A percentile compares a stretch with the other conserved stretches of the same genome.
These are phyloP conservation scores for Hemileccinum rubropunctum DNA, from an alignment of 768 basidiomycete species.

Conservation along the genomic window DNA sequence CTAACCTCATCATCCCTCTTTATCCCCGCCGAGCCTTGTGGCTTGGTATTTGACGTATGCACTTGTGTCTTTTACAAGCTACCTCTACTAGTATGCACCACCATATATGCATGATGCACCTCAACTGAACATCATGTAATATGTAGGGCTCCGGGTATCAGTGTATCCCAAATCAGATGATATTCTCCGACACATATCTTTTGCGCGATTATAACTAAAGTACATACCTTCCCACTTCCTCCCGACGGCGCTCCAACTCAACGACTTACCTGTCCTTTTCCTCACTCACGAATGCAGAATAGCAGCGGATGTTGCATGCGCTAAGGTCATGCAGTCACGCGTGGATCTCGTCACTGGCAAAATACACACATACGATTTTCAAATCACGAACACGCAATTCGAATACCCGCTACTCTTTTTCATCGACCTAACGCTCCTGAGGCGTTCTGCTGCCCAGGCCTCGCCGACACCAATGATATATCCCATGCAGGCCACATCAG, in stretches of 20 bases:
- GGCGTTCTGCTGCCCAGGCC: background rate
- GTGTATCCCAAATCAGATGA: background rate
- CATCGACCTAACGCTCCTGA: background rate
- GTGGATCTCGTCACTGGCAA: background rate
- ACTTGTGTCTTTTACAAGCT: background rate
- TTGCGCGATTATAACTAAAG: background rate
- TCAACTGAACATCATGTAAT: too few relatives aligned
- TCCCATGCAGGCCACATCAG: too few relatives aligned
- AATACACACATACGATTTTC: background rate
- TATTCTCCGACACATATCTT: background rate
- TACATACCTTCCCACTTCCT: background rate
- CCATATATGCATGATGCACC: too few relatives aligned
- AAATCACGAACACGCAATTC: too few relatives aligned
- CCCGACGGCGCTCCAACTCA: background rate
- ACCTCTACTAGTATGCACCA: background rate
- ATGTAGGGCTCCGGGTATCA: too few relatives aligned
- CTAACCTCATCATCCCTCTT: background rate
- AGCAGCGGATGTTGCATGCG: accelerated
- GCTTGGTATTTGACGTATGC: background rate
- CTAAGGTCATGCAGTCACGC: background rate
- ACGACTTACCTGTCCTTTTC: background rate
- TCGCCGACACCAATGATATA: too few relatives aligned
- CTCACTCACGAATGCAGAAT: background rate
- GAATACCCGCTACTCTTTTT: background rate
- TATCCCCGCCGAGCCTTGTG: accelerated